A percentile compares a stretch with the other conserved stretches of the same genome.
These are phyloP conservation scores for Geum urbanum DNA, from an alignment of 306 rosid species.

Conservation along the genomic window DNA sequence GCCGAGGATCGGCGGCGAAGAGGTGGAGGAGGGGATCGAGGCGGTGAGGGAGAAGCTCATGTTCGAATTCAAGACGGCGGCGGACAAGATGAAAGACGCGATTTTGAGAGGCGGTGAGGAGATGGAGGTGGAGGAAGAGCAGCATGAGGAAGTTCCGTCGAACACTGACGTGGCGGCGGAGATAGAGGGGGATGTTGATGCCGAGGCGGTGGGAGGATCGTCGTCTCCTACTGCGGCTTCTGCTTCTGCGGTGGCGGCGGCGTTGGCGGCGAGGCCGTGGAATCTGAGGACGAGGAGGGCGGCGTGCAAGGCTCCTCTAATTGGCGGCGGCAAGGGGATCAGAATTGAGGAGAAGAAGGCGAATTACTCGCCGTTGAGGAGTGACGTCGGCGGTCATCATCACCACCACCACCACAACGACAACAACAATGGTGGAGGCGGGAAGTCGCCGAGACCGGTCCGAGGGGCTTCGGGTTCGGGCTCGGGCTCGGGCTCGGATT, in stretches of 20 bases:
- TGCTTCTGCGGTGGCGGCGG: slow-evolving; percentile 1
- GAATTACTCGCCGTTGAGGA: slow-evolving; percentile 47
- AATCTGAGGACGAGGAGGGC: slow-evolving; percentile 68
- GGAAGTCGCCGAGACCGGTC: slow-evolving; percentile 37
- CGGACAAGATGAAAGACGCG: slow-evolving; percentile 61
- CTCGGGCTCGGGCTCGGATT: slow-evolving; percentile 26
- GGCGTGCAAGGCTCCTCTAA: slow-evolving; percentile 41
- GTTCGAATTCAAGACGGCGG: slow-evolving; percentile 73
- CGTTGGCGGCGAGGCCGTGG: slow-evolving; percentile 50
- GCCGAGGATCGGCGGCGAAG: slow-evolving; percentile 35
- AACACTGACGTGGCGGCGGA: slow-evolving; percentile 8
- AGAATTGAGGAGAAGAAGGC: slow-evolving; percentile 53
- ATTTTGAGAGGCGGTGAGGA: slow-evolving; percentile 37
- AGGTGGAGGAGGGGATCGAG: slow-evolving; percentile 63
- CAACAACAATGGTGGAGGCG: slow-evolving; percentile 32
- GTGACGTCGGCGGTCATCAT: slow-evolving; percentile 10
- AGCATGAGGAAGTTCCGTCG: slow-evolving; percentile 6
- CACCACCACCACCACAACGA: too few relatives aligned
- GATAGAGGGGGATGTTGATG: slow-evolving; percentile 11
- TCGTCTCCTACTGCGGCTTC: background rate
- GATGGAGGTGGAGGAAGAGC: slow-evolving; percentile 20
- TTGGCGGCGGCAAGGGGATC: slow-evolving; percentile 32
- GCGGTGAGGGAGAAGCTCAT: slow-evolving; percentile 79
- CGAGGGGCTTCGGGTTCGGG: slow-evolving; percentile 33
- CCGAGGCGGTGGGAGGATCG: background rate